Evolutionary conservation across 345 rosid genomes (phyloP), one percentile per base, ranked within the genome.

Genomic region (Fremontodendron californicum): DNA sequence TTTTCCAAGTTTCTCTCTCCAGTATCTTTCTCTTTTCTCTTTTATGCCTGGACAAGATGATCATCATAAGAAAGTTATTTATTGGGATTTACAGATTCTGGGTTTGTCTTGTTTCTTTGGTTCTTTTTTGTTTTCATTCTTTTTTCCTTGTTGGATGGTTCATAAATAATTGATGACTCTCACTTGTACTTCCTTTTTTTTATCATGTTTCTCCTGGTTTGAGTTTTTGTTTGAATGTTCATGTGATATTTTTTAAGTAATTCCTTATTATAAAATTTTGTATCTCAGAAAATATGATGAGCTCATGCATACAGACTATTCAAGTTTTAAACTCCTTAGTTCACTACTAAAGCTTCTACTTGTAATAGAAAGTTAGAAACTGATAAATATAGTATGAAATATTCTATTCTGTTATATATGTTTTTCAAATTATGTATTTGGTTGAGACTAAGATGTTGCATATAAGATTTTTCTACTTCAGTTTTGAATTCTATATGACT

Each of bases 1-100:
- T 15, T 45, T 11, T 11, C 49, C 49, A 10, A 45, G 31, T 55
- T 54, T 57, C 75, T 55, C 48, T 75, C 64, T 75, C 73, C 45
- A n/a, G 43, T 75, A 29, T 81, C 81, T 23, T 15, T 76, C 67
- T 70, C 21, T 58, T 31, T 29, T 27, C 37, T 27, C 55, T 70
- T 61, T 29, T 63, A 23, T 66, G 40, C 69, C 78, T 82, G 72
- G 75, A 46, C 73, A 68, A 65, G 81, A 71, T 75, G 79, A 58
- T 76, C 82, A 71, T 68, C 77, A 73, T 45, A 75, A 74, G 76
- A 79, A 63, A 65, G 52, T 49, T 49, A 33, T 83, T 69, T 70
- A 31, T 83, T 74, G 79, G 88, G 84, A 80, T 78, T 80, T 72
- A 75, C 83, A 67, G 81, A 57, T 60, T 67, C 33, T 78, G 67